Evolutionary conservation across 1,139 yeast genomes (phyloP), one percentile per base, ranked within the genome.

Genomic region (Waltiozyma sp.): DNA sequence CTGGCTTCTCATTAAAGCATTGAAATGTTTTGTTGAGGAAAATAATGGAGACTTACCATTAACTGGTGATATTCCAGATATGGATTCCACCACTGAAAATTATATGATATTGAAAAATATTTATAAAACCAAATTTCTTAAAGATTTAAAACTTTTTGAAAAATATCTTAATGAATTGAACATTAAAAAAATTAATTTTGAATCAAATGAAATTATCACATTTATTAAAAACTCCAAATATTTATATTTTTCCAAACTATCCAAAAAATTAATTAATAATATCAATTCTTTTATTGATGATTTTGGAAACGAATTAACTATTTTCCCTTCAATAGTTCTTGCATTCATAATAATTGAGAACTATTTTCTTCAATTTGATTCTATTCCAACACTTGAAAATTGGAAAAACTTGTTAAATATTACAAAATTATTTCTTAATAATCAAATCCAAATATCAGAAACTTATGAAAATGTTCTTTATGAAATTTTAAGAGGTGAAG

Each of bases 51-150:
- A 60, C 19, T 62, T 84, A 21, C 96, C 96, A 0, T 64, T 87
- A 3, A 70, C 82, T 3, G 96, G 95, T 0, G 72, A 68, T 1
- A 58, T 89, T 13, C 96, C 96, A 0, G 97, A 89, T 59, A 89
- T 91, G 96, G 83, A 85, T 31, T 75, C 95, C 0, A 79, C 80
- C 50, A 80, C 96, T 0, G 62, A 62, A 14, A 70, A 70, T 43
- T 91, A 83, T 57, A 68, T 81, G 10, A 58, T 55, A 7, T 61
- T 91, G 42, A 84, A 80, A 55, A 58, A 58, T 1, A 53, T 86
- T 15, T 88, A 84, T 57, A 63, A 69, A 19, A 63, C 61, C 1
- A 84, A 82, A 53, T 82, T 87, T 1, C 47, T 52, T 6, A 41
- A 47, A 2, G 96, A 88, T 57, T 65, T 68, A 40, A 45, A 52